Percentiles rank a stretch among this genome's conserved stretches.
phyloP scores from a whole-genome alignment of 305 asterid genomes.

The Andrographis paniculata region DNA sequence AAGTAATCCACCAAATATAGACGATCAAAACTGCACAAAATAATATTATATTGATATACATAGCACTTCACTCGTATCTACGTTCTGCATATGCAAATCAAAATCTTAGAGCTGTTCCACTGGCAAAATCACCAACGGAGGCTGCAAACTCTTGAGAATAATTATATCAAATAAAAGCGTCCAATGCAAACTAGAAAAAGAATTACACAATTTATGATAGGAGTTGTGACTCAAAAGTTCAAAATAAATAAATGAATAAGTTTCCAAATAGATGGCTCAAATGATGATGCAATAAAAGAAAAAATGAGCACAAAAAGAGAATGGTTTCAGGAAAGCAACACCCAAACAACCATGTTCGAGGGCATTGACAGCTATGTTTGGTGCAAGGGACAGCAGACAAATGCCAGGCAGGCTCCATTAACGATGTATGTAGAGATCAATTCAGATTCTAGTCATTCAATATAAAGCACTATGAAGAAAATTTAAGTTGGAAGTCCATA shows the following conservation, averaged over 20 bases:
- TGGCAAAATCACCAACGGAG: no score
- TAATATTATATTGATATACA: background rate
- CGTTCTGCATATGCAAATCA: background rate
- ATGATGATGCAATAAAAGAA: background rate
- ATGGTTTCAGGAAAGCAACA: slow-evolving; percentile 1
- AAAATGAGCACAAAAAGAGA: background rate
- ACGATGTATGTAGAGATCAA: slow-evolving; percentile 10
- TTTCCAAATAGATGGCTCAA: no score
- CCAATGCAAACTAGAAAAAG: slow-evolving; percentile 2
- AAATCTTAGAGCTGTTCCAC: no score
- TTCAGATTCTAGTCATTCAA: slow-evolving; percentile 2
- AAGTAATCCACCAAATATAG: background rate
- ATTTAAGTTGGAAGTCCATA: background rate
- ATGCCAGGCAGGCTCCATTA: slow-evolving; percentile 4
- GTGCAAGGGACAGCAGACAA: slow-evolving; percentile 8
- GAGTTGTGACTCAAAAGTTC: background rate
- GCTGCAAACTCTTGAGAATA: no score
- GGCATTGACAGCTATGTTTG: background rate
- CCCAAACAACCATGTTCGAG: slow-evolving; percentile 15
- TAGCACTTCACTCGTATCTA: no score
- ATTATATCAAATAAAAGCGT: slow-evolving; percentile 1
- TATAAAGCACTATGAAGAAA: background rate
- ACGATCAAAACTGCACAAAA: background rate
- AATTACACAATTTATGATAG: background rate
- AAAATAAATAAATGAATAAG: background rate